Evolutionary conservation across 352 stramenopile species (phyloP), one percentile per base, ranked within the genome.

Genomic region (Phytophthora pini): DNA sequence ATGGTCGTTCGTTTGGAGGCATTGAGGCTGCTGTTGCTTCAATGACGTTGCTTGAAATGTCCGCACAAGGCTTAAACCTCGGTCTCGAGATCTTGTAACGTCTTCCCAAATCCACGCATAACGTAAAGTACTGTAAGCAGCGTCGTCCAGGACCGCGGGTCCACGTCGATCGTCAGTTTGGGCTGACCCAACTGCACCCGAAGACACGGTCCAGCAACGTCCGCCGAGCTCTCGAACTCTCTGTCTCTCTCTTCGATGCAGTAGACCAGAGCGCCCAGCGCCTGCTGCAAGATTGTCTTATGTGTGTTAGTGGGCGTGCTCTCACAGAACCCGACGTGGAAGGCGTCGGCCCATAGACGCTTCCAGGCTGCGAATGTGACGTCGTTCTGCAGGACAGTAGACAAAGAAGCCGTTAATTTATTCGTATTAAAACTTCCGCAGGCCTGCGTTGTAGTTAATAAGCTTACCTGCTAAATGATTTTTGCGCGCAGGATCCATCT

Each of bases 141-240:
- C 31, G 63, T 40, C 8, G 66, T 65, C 80, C 84, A 91, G 5
- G 53, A 52, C 20, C 67, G 55, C 10, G 79, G 82, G 24, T 82
- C 68, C 22, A 86, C 71, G 29, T 84, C 75, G 45, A 93, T 87
- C 58, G 89, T 91, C 61, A 80, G 74, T 51, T 86, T 88, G 0
- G 82, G 82, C 5, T 57, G 20, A 9, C 82, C 72, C 10, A 90
- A 51, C 27, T 93, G 84, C 17, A 83, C 72, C 2, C 76, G 34
- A 93, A 93, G 5, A 84, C 59, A 44, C 71, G 72, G 11, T 76
- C 78, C 32, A 84, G 65, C 69, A 1, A 82, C 50, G n/a, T 56
- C 38, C 8, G 20, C 22, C 2, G 39, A 39, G 0, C 38, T 38
- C 4, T 72, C 48, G 40, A 84, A 83, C 5, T 59, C 60, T 5